phyloP scores from a whole-genome alignment of 768 basidiomycete genomes.

The Chiua virens region DNA sequence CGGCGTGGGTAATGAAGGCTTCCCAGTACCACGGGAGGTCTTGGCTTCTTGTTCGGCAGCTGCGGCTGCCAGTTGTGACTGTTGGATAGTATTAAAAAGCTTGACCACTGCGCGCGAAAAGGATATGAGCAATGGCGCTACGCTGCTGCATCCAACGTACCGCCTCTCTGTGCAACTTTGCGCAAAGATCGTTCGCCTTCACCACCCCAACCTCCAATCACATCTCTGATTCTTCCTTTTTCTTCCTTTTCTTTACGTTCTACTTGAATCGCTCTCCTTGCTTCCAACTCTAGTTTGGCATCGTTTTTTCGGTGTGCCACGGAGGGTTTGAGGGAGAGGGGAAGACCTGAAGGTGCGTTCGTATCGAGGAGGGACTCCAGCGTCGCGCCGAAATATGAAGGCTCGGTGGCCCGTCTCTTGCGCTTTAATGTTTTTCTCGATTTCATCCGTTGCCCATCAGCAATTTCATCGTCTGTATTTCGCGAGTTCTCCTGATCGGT shows the following conservation, averaged over 20 bases:
- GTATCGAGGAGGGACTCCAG: slow-evolving; percentile 73
- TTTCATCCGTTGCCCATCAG: slow-evolving; percentile 52
- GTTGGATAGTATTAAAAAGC: slow-evolving; percentile 84
- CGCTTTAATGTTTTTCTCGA: slow-evolving; percentile 81
- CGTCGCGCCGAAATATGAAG: slow-evolving; percentile 71
- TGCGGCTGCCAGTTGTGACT: slow-evolving; percentile 62
- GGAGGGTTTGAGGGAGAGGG: slow-evolving; percentile 79
- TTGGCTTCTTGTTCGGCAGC: slow-evolving; percentile 58
- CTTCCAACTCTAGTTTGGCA: slow-evolving; percentile 70
- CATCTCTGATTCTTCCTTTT: slow-evolving; percentile 61
- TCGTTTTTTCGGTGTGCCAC: slow-evolving; percentile 67
- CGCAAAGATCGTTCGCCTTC: slow-evolving; percentile 73
- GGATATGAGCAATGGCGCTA: neutral
- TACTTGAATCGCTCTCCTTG: slow-evolving; percentile 66
- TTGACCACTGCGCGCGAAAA: slow-evolving; percentile 58
- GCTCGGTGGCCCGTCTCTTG: slow-evolving; percentile 76
- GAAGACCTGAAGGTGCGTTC: slow-evolving; percentile 64
- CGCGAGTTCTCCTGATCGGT: slow-evolving; percentile 29
- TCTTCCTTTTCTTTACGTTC: slow-evolving; percentile 78
- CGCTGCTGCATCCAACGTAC: slow-evolving; percentile 37
- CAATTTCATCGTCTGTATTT: slow-evolving; percentile 68
- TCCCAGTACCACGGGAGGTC: slow-evolving; percentile 66
- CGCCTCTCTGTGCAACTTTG: slow-evolving; percentile 86
- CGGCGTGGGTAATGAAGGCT: slow-evolving; percentile 70
- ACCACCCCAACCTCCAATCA: slow-evolving; percentile 88